Conservation (phyloP, 106 monocot genomes). For the Triglochin maritima region DNA sequence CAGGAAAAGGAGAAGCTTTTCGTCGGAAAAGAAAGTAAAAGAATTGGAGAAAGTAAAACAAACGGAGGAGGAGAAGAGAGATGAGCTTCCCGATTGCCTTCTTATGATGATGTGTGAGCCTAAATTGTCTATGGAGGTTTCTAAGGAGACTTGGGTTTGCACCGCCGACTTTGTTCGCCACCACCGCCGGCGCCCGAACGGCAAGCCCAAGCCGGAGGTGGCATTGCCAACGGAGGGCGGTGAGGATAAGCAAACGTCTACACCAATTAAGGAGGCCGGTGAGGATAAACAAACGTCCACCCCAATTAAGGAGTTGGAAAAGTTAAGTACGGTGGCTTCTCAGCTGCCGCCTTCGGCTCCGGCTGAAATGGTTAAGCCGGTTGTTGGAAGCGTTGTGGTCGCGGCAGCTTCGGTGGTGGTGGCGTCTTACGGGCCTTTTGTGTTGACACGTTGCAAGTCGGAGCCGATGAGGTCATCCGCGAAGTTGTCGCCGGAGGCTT, state of each 20-base stretch:
- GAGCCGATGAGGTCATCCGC: conserved; percentile 87
- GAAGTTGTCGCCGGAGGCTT: conserved; percentile 58
- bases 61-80: conserved; percentile 17
- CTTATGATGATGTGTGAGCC: conserved; percentile 98
- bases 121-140: conserved; percentile 96
- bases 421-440: conserved; percentile 47
- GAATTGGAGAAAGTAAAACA: not conserved
- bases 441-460: conserved; percentile 87
- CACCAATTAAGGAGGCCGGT: not conserved
- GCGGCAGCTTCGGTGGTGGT: not conserved
- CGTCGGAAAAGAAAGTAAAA: conserved; percentile 34
- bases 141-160: conserved; percentile 95
- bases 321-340: not conserved
- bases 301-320: not conserved
- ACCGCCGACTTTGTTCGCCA: conserved; percentile 59
- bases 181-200: conserved; percentile 3
- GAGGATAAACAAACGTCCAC: not conserved
- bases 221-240: not conserved
- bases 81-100: conserved; percentile 72
- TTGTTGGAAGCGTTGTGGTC: conserved; percentile 4
- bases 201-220: not conserved
- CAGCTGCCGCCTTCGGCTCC: not conserved
- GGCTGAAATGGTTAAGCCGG: conserved; percentile 3
- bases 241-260: not conserved
- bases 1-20: conserved; percentile 47